phyloP scores from a whole-genome alignment of 2,329 filamentous ascomycete genomes.

The Neoscytalidium dimidiatum region DNA sequence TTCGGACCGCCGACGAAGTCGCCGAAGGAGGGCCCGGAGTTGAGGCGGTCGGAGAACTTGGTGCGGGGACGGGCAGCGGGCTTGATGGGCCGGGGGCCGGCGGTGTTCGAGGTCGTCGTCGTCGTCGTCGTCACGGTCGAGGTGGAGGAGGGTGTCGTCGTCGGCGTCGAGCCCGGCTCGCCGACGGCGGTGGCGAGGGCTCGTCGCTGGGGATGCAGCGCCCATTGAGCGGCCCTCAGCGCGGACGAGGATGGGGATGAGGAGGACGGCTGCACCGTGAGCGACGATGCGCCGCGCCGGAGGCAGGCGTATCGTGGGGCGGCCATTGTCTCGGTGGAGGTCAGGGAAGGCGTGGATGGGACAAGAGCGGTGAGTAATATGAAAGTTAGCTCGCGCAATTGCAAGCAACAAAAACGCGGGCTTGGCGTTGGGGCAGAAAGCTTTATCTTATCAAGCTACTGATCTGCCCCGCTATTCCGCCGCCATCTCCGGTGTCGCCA shows the following conservation, averaged over 20 bases:
- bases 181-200: slow-evolving; percentile 17
- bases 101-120: no score
- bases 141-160: neutral
- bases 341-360: neutral
- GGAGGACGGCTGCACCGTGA: no score
- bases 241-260: neutral
- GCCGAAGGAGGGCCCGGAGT: slow-evolving; percentile 63
- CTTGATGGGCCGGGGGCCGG: slow-evolving; percentile 26
- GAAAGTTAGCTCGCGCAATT: neutral
- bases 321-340: neutral
- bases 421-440: neutral
- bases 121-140: slow-evolving; percentile 28
- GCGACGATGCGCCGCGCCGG: neutral
- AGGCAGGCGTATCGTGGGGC: neutral
- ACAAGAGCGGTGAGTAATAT: neutral
- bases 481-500: slow-evolving; percentile 9
- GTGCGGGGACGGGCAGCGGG: slow-evolving; percentile 48
- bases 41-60: slow-evolving; percentile 63
- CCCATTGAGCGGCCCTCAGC: neutral
- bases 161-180: neutral
- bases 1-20: slow-evolving; percentile 57
- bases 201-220: neutral
- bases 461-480: neutral
- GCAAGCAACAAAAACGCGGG: neutral
- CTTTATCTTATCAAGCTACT: slow-evolving; percentile 2